Base-by-base conservation (phyloP, 1,284 basidiomycete species). In the Leccinum proliferum region DNA sequence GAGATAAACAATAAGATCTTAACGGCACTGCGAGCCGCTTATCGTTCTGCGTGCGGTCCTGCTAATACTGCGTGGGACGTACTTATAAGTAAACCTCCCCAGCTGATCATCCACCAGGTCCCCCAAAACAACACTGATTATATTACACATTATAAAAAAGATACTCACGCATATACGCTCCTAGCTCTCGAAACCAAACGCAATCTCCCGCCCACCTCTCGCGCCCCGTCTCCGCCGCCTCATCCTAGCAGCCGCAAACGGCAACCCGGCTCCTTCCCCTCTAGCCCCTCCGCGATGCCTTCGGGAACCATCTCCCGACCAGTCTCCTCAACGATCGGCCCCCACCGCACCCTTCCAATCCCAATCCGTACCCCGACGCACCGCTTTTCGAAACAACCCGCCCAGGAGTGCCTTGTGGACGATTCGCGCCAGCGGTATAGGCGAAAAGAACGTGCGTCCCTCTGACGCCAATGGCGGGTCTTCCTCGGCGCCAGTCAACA, bases 191-290 rank as follows among this genome's bases (percentile, higher is more conserved):
- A 70, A 59, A 5, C 65, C 66, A 53, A 72, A 60, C 10, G 15
- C 56, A 5, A 70, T 56, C 61, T 70, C 69, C 41, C 69, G 60
- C 5, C 66, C 69, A 43, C 68, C 64, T 9, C 71, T 62, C 25
- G 68, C 69, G n/a, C 63, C 52, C 53, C 62, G 61, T 50, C 59
- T 68, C n/a, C 71, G 63, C 3, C 64, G 65, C 56, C 62, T 68
- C 64, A 71, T 72, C 62, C 72, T 71, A 60, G 70, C 68, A 14
- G 66, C 70, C 6, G 64, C 61, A 52, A 64, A 72, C 9, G 72
- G 70, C 32, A 73, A 59, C 37, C 60, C 37, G 53, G 48, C 5
- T 58, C 62, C 55, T 7, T 5, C 15, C 11, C 37, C 14, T 60
- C 60, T 1, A 46, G 52, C 21, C 15, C 35, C 37, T 15, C 14